Evolutionary conservation across 2,329 filamentous ascomycete genomes (phyloP), one percentile per base, ranked within the genome.

Genomic region (Penicillium sp.): DNA sequence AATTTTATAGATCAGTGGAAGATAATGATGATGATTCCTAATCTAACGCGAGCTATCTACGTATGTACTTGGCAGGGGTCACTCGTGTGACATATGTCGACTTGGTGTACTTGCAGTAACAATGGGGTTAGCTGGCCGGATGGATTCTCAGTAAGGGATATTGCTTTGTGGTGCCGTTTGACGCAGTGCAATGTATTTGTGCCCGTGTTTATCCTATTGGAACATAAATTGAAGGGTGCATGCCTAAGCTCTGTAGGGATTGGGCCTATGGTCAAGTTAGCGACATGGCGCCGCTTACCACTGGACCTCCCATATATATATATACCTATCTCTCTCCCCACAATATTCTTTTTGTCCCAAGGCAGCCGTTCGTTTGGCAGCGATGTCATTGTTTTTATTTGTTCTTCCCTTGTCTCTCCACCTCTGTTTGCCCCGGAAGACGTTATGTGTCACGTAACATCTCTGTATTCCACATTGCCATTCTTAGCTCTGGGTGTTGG

Each of bases 101-200:
- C 10, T 31, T 31, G 10, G 10, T 31, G 29, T 12, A 31, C 10
- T 31, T 31, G 4, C 29, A 12, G 29, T 31, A 10, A 9, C 9
- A 29, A 29, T 29, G 27, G 27, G 25, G 29, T 31, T 31, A 31
- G 10, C 29, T 31, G 29, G 10, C 29, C 10, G 2, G 58, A 60
- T 39, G 58, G 58, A 9, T 59, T 60, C 19, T 61, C 41, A 13
- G 19, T 58, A 15, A 57, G 49, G 35, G 59, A 63, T 12, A 45
- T 54, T 29, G 33, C 45, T 25, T 42, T 53, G n/a, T 38, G 53
- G 19, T 9, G 21, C 21, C 23, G 19, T 45, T 8, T 39, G 25
- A 35, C 4, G 9, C 25, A 12, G 21, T 23, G 7, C 4, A 33
- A 15, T 9, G 31, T 8, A 2, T 13, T 3, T 19, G 7, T 21